phyloP scores from a whole-genome alignment of 2,329 filamentous ascomycete genomes.

The Aspergillus texensis region DNA sequence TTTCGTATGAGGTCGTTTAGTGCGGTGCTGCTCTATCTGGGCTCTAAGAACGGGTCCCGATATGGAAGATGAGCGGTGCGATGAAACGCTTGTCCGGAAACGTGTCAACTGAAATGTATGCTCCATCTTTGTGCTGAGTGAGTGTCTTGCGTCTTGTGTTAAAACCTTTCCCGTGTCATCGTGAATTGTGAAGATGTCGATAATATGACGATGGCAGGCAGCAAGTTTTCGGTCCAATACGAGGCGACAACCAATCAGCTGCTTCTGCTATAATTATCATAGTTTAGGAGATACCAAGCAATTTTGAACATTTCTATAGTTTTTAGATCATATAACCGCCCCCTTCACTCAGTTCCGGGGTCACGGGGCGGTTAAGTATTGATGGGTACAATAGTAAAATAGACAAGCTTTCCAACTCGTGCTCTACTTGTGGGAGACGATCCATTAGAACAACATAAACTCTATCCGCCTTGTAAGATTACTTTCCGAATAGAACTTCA shows the following conservation, averaged over 20 bases:
- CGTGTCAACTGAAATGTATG: background rate
- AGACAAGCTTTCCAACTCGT: too few species aligned
- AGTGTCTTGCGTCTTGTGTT: background rate
- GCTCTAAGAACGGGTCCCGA: background rate
- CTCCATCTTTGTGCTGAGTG: background rate
- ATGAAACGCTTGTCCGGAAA: background rate
- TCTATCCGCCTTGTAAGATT: too few species aligned
- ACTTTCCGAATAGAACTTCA: too few species aligned
- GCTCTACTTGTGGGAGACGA: too few species aligned
- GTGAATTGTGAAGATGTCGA: background rate
- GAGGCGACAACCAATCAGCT: background rate
- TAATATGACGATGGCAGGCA: background rate
- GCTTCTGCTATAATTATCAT: background rate
- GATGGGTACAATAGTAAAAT: too few species aligned
- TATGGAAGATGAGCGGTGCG: background rate
- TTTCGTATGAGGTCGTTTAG: slow-evolving; percentile 39
- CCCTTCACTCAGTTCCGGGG: too few species aligned
- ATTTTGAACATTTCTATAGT: too few species aligned
- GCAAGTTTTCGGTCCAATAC: background rate
- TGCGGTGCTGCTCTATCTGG: background rate
- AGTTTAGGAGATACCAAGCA: background rate
- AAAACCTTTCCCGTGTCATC: background rate
- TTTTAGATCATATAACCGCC: too few species aligned
- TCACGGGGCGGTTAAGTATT: too few species aligned
- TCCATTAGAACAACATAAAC: too few species aligned